Evolutionary conservation across 2,329 filamentous ascomycete species (phyloP).

Genomic region (Penicillium sclerotiorum): DNA sequence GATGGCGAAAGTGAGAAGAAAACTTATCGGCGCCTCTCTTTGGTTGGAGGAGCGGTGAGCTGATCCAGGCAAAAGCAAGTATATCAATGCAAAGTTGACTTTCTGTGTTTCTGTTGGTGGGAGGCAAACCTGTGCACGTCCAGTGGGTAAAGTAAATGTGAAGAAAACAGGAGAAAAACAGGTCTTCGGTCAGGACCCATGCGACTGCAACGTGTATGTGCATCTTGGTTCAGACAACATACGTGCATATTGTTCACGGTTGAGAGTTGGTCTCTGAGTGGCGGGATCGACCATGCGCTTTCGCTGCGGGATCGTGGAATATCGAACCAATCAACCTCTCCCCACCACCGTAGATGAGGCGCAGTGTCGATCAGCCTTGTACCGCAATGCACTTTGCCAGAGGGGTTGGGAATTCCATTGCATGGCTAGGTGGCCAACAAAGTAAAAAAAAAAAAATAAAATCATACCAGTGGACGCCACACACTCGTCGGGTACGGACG

Average conservation of each 20-base stretch:
- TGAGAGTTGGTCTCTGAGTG: conserved; percentile 5
- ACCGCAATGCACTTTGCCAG: conserved; percentile 3
- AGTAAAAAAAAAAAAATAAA: neutral
- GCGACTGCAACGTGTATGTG: conserved; percentile 16
- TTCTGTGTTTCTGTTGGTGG: conserved; percentile 3
- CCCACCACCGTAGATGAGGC: conserved; percentile 28
- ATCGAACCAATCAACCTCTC: conserved; percentile 32
- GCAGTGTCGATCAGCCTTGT: conserved; percentile 30
- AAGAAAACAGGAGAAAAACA: neutral
- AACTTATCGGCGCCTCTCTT: neutral
- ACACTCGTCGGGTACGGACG: neutral
- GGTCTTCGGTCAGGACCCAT: conserved; percentile 6
- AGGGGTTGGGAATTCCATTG: neutral
- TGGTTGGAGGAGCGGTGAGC: conserved; percentile 8
- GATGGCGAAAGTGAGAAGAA: neutral
- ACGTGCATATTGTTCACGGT: neutral
- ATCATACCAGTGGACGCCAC: too few species aligned
- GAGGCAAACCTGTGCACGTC: conserved; percentile 7
- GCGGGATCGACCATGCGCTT: conserved; percentile 8
- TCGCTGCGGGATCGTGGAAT: conserved; percentile 28
- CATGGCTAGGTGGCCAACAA: neutral
- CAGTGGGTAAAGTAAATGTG: neutral
- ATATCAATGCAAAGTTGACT: conserved; percentile 15
- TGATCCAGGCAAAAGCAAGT: neutral
- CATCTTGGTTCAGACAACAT: neutral